Conservation (phyloP, 2,329 filamentous ascomycete species). For the Apiospora kogelbergensis region DNA sequence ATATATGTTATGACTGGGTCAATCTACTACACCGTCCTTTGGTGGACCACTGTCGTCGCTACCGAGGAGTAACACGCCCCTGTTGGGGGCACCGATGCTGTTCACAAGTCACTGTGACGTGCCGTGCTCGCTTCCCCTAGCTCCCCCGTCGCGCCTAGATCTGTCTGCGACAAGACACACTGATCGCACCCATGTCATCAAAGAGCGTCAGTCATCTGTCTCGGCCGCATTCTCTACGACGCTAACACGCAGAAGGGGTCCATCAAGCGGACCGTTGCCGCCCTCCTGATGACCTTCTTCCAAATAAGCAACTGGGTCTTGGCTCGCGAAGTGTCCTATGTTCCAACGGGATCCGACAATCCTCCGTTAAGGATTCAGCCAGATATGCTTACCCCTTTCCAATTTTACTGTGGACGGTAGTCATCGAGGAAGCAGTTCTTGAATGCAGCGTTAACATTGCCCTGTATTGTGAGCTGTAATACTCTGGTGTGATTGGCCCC, state of each 20-base stretch:
- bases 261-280: background rate
- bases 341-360: background rate
- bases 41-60: background rate
- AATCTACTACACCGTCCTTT: background rate
- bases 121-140: background rate
- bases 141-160: background rate
- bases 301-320: background rate
- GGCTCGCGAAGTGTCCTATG: background rate
- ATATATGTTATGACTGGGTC: background rate
- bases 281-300: background rate
- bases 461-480: background rate
- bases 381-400: background rate
- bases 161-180: background rate
- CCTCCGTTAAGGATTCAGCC: background rate
- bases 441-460: background rate
- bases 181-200: background rate
- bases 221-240: background rate
- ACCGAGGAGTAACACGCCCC: background rate
- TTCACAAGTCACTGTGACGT: background rate
- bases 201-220: background rate
- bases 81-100: background rate
- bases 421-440: background rate
- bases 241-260: background rate
- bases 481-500: background rate
- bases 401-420: background rate